phyloP scores from a whole-genome alignment of 257 asterid genomes.

The Buddleja alternifolia region DNA sequence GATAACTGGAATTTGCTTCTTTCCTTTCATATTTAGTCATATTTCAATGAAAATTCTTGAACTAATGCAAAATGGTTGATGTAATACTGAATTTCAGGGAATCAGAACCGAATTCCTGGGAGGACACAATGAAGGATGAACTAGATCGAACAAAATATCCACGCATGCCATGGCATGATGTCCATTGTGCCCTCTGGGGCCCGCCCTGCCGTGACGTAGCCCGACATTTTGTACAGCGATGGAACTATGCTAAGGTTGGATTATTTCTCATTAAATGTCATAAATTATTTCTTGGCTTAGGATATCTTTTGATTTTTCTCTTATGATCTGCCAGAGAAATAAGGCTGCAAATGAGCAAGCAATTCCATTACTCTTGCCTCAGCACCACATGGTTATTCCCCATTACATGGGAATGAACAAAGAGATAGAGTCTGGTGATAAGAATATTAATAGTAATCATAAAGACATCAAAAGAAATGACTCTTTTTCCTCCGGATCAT shows the following conservation, averaged over 20 bases:
- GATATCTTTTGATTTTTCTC: constrained; percentile 19
- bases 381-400: constrained; percentile 76
- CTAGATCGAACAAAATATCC: constrained; percentile 60
- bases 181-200: constrained; percentile 83
- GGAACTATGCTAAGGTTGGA: constrained; percentile 76
- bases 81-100: constrained; percentile 48
- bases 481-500: constrained; percentile 53
- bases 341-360: constrained; percentile 64
- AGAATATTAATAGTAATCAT: constrained; percentile 28
- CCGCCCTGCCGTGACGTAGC: constrained; percentile 73
- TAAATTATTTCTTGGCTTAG: background rate
- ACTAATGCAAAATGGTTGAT: constrained; percentile 28
- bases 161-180: constrained; percentile 83
- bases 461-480: constrained; percentile 36
- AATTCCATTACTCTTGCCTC: constrained; percentile 72
- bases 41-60: background rate
- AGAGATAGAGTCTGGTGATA: constrained; percentile 33
- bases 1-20: constrained; percentile 10
- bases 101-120: constrained; percentile 78
- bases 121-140: constrained; percentile 69
- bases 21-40: background rate
- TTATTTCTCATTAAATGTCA: constrained; percentile 1
- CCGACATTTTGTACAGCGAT: constrained; percentile 71
- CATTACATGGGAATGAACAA: constrained; percentile 57
- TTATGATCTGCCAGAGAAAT: constrained; percentile 49